phyloP scores from a whole-genome alignment of 2,329 filamentous ascomycete genomes.

The Huntiella abstrusa region DNA sequence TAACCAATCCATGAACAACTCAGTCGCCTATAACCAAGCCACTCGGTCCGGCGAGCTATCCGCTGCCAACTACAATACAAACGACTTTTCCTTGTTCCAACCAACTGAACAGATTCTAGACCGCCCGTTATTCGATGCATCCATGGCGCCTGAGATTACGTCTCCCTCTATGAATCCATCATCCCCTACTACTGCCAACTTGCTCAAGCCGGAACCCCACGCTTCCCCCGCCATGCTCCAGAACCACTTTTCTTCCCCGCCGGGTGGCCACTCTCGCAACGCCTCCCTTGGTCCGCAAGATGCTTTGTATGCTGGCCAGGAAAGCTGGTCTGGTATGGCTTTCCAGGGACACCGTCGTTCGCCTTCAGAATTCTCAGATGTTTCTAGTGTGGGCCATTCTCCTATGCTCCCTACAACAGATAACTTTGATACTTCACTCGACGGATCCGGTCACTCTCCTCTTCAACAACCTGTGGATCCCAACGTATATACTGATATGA shows the following conservation, averaged over 20 bases:
- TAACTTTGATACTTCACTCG: conserved; percentile 42
- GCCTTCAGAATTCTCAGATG: conserved; percentile 82
- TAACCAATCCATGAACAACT: conserved; percentile 22
- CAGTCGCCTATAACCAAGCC: conserved; percentile 21
- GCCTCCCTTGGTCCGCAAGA: conserved; percentile 38
- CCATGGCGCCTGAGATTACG: conserved; percentile 30
- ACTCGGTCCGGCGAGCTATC: conserved; percentile 22
- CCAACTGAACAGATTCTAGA: conserved; percentile 40
- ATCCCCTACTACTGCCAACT: conserved; percentile 32
- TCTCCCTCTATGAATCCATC: conserved; percentile 36
- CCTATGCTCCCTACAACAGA: conserved; percentile 66
- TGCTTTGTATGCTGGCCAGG: conserved; percentile 35
- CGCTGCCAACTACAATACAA: conserved; percentile 24
- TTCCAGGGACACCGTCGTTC: conserved; percentile 72
- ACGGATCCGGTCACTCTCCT: conserved; percentile 56
- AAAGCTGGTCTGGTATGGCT: conserved; percentile 37
- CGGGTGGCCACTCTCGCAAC: conserved; percentile 33
- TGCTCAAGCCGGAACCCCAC: conserved; percentile 30
- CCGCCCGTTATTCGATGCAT: conserved; percentile 38
- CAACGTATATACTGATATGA: conserved; percentile 20
- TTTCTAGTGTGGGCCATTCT: conserved; percentile 62
- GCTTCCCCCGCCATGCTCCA: conserved; percentile 36
- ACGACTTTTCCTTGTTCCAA: conserved; percentile 45
- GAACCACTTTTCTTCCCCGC: conserved; percentile 34
- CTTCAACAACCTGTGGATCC: conserved; percentile 61